Evolutionary conservation across 331 rosid genomes (phyloP), one percentile per base, ranked within the genome.

Genomic region (Saraca asoca): DNA sequence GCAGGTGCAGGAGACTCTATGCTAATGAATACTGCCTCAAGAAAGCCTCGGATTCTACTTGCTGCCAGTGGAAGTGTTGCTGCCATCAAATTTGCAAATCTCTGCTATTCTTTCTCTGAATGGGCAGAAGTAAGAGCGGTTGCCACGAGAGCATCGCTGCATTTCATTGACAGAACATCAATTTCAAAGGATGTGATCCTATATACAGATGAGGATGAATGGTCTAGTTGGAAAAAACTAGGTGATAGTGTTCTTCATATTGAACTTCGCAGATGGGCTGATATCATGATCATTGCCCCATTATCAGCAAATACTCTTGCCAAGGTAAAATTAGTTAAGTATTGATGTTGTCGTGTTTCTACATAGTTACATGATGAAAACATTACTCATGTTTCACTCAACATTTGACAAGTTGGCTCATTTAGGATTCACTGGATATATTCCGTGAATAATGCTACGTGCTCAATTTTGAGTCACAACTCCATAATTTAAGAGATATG

Each of bases 41-140:
- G 98, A 72, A 91, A 76, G 85, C 98, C 98, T 13, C 88, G 90
- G 75, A 88, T 91, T 73, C 84, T 88, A 66, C 96, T 91, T 57
- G 92, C 98, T 41, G 90, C 98, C 17, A 81, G 98, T 51, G 98
- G 96, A 50, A 91, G 98, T 74, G 98, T 91, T 50, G 98, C 98
- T 60, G 78, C 98, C 41, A 70, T 91, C 65, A 91, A 87, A 78
- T 91, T 91, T 46, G 86, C 90, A 7, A 88, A 88, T 66, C 94
- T 91, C 45, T 91, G 96, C 74, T 95, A 72, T 85, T 78, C 82
- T 62, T 91, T 88, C 72, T 63, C 82, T 6, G 96, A 88, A 75
- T 91, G 96, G 98, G 98, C 98, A 5, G 98, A 91, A 67, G 92
- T 88, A 51, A 83, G 80, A 75, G 96, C 98, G 4, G 95, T 91